Conservation (phyloP, 768 basidiomycete genomes). For the Gloeophyllum trabeum region DNA sequence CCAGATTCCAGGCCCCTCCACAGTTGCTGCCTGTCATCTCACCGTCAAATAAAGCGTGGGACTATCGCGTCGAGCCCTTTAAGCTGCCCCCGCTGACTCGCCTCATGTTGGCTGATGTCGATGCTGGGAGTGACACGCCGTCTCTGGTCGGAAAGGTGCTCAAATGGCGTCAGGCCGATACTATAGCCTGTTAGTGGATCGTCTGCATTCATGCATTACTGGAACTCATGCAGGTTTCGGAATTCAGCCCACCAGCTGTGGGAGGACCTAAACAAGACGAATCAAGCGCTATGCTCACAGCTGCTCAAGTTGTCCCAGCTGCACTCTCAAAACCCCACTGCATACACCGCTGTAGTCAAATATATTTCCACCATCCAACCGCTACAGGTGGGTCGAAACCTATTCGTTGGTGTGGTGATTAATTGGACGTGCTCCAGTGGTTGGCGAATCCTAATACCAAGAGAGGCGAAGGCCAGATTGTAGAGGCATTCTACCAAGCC, state of each 20-base stretch:
- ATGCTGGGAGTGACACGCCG: slow-evolving; percentile 93
- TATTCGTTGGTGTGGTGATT: too few relatives aligned
- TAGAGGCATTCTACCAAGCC: slow-evolving; percentile 46
- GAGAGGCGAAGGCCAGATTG: slow-evolving; percentile 28
- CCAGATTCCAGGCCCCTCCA: neutral
- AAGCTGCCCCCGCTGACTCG: slow-evolving; percentile 75
- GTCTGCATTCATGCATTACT: neutral
- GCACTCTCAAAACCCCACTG: slow-evolving; percentile 31
- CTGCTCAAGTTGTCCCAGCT: slow-evolving; percentile 40
- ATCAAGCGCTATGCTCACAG: slow-evolving; percentile 44
- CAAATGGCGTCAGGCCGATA: slow-evolving; percentile 70
- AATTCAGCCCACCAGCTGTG: slow-evolving; percentile 50
- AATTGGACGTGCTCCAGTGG: slow-evolving; percentile 35
- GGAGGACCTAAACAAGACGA: slow-evolving; percentile 50
- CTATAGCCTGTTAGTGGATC: slow-evolving; percentile 33
- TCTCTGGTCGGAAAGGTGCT: slow-evolving; percentile 87
- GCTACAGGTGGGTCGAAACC: slow-evolving; percentile 37
- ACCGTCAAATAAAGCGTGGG: slow-evolving; percentile 63
- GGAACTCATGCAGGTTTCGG: slow-evolving; percentile 2
- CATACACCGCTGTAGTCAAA: slow-evolving; percentile 47
- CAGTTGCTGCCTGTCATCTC: slow-evolving; percentile 39
- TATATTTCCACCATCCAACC: slow-evolving; percentile 51
- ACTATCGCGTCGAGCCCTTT: slow-evolving; percentile 57
- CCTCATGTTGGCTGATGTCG: slow-evolving; percentile 89
- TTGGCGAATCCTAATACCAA: slow-evolving; percentile 43